Conservation (phyloP, 2,329 filamentous ascomycete species). For the Sclerotinia trifoliorum region DNA sequence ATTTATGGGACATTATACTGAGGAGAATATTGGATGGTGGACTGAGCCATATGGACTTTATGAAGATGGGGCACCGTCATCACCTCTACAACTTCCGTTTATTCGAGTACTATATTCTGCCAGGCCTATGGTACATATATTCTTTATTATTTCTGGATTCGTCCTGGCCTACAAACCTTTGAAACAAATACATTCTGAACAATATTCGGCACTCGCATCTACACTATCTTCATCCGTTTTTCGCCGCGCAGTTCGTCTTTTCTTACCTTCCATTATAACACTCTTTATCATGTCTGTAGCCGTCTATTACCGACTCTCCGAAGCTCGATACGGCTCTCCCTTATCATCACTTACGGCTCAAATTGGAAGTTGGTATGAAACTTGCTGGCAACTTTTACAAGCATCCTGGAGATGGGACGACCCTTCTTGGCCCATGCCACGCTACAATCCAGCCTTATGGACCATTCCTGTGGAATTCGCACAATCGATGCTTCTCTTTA, state of each 20-base stretch:
- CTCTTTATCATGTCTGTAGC: slow-evolving; percentile 47
- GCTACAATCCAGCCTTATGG: slow-evolving; percentile 38
- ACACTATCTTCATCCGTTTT: slow-evolving; percentile 49
- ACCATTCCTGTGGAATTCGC: slow-evolving; percentile 39
- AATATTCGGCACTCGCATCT: slow-evolving; percentile 42
- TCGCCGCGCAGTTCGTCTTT: slow-evolving; percentile 48
- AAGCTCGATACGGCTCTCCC: slow-evolving; percentile 45
- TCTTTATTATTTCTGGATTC: slow-evolving; percentile 53
- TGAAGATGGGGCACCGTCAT: slow-evolving; percentile 40
- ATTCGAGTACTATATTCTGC: slow-evolving; percentile 47
- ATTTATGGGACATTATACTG: slow-evolving; percentile 49
- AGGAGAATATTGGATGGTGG: slow-evolving; percentile 44
- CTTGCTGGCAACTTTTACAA: slow-evolving; percentile 43
- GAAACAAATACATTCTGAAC: slow-evolving; percentile 43
- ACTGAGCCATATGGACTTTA: slow-evolving; percentile 38
- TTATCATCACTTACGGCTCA: slow-evolving; percentile 42
- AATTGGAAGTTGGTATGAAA: slow-evolving; percentile 43
- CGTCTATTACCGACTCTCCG: slow-evolving; percentile 48
- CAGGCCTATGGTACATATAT: slow-evolving; percentile 51
- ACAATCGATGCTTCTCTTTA: slow-evolving; percentile 38
- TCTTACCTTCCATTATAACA: slow-evolving; percentile 47
- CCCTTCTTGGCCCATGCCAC: slow-evolving; percentile 25
- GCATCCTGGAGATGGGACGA: slow-evolving; percentile 33
- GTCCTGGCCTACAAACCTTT: slow-evolving; percentile 49
- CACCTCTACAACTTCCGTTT: slow-evolving; percentile 48